Percentiles rank a stretch among this genome's conserved stretches.
These are phyloP conservation scores for Starmerella powellii DNA, from an alignment of 805 yeast genomes.

Conservation along the genomic window DNA sequence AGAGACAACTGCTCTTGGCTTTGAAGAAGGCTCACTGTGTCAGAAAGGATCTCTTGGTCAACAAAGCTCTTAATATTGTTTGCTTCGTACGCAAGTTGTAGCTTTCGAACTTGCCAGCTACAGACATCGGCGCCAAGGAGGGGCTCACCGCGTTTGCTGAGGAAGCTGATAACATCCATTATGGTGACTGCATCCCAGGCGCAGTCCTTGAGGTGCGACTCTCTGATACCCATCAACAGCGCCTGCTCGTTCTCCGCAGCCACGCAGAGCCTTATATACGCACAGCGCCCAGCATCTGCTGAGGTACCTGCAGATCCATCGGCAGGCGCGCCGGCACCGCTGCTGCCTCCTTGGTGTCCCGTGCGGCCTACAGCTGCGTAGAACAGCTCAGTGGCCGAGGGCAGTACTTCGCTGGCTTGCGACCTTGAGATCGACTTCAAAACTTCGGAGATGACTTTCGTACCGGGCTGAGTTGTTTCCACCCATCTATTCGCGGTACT, in stretches of 20 bases:
- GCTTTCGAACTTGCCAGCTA: slow-evolving; percentile 21
- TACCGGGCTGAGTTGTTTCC: neutral
- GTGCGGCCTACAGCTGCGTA: neutral
- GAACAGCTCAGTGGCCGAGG: slow-evolving; percentile 18
- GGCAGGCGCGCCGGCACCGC: neutral
- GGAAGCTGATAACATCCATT: slow-evolving; percentile 15
- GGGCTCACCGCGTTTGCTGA: slow-evolving; percentile 12
- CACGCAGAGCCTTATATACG: slow-evolving; percentile 21
- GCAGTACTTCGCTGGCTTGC: slow-evolving; percentile 7
- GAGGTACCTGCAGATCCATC: neutral
- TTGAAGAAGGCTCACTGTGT: slow-evolving; percentile 4
- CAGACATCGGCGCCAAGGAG: slow-evolving; percentile 26
- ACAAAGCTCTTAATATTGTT: slow-evolving; percentile 12
- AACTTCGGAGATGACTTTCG: slow-evolving; percentile 1
- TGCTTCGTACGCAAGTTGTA: slow-evolving; percentile 6
- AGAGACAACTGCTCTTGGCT: slow-evolving; percentile 7
- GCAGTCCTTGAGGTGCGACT: slow-evolving; percentile 23
- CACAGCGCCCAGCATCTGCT: slow-evolving; percentile 20
- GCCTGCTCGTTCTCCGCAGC: slow-evolving; percentile 14
- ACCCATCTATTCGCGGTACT: slow-evolving; percentile 18
- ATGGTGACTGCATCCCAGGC: slow-evolving; percentile 27
- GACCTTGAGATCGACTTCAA: slow-evolving; percentile 6
- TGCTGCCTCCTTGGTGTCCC: neutral
- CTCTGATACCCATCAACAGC: slow-evolving; percentile 25
- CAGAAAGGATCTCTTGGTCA: slow-evolving; percentile 19